Evolutionary conservation across 129 eudicot genomes (phyloP), one percentile per base, ranked within the genome.

Genomic region (Centella asiatica): DNA sequence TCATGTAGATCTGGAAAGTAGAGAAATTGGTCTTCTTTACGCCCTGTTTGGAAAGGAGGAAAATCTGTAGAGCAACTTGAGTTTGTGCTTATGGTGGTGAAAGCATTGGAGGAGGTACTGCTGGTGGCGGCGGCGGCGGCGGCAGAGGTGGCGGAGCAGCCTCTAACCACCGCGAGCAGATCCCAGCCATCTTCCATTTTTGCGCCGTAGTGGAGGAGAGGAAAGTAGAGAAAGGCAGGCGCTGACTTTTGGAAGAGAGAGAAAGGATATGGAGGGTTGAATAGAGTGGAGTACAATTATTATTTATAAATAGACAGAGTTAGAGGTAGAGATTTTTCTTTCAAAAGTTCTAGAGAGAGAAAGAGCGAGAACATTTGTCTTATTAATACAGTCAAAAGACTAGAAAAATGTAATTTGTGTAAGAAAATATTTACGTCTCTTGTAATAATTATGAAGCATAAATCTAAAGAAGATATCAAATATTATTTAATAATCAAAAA

Each of bases 111-210:
- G n/a, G n/a, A n/a, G n/a, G n/a, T n/a, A n/a, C n/a, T n/a, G n/a
- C n/a, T n/a, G n/a, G n/a, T n/a, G n/a, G n/a, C 29, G 39, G 67
- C 14, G 37, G 65, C 6, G 49, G 68, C 31, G 1, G 34, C 28
- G 57, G 64, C 19, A 47, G 72, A 17, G 62, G 72, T 2, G 49
- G 78, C 40, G 54, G 82, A 10, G 81, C 70, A 3, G 77, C 95
- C 80, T 79, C 95, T 76, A 76, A 90, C 97, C 72, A 90, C 97
- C 74, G 97, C 97, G 4, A 81, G 92, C n/a, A 88, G 77, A 76
- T 83, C 94, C 93, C 98, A 88, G 74, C 86, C 95, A 53, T 80
- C 80, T 6, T 73, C 93, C 87, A 75, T 78, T 58, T 42, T 36
- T 18, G n/a, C n/a, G n/a, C n/a, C n/a, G n/a, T n/a, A n/a, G n/a